A percentile compares a stretch with the other conserved stretches of the same genome.
Conservation (phyloP, 495 filamentous ascomycete species). For the Margaritispora aquatica region DNA sequence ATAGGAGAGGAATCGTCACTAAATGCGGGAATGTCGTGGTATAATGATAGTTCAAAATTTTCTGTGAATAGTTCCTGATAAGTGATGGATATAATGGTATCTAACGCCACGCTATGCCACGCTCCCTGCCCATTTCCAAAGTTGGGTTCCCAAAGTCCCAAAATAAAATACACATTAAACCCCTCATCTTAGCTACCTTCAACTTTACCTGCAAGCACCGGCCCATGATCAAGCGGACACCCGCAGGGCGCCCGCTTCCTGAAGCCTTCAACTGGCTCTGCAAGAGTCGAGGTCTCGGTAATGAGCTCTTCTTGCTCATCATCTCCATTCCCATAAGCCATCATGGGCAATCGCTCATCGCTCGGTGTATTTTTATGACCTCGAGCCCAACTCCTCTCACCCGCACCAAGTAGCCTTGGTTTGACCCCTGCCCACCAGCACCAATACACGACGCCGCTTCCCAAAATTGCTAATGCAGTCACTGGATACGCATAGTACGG, state of each 20-base stretch:
- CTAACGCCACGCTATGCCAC: conserved; percentile 6
- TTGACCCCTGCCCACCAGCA: conserved; percentile 27
- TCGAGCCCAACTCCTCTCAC: background rate
- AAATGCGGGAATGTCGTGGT: too few species aligned
- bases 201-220: background rate
- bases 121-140: background rate
- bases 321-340: conserved; percentile 10
- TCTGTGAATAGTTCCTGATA: too few species aligned
- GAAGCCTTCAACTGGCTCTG: background rate
- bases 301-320: background rate
- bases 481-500: conserved; percentile 39
- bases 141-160: too few species aligned
- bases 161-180: background rate
- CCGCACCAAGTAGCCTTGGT: background rate
- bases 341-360: conserved; percentile 10
- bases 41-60: too few species aligned
- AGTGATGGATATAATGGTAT: background rate
- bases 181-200: background rate
- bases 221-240: conserved; percentile 5
- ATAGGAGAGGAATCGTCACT: too few species aligned
- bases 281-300: too few species aligned
- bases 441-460: conserved; percentile 35
- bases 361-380: background rate
- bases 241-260: conserved; percentile 13
- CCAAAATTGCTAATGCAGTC: conserved; percentile 33